Base-by-base conservation (phyloP, 2,329 filamentous ascomycete genomes). In the Penicillium occitanis region DNA sequence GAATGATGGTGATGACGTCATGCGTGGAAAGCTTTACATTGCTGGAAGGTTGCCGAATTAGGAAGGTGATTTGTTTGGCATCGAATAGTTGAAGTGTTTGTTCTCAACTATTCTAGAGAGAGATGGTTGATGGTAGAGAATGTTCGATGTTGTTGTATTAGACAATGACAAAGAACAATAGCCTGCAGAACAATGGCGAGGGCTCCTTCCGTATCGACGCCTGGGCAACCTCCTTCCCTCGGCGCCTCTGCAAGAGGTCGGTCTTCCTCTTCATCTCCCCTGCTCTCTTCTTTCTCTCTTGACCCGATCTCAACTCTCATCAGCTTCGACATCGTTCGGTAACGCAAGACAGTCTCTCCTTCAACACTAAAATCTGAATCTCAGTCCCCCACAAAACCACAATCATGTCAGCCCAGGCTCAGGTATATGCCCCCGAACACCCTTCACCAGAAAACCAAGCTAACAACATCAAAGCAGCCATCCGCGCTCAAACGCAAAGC, bases 401-500 rank as follows among this genome's bases (percentile, higher is more conserved):
- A 33, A 51, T 33, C 2, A 53, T 53, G 50, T 33, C 28, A 5
- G 11, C 25, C 7, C 28, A 33, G 5, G 50, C 25, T 33, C 50
- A n/a, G 14, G 50, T 53, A 53, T 3, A 3, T 33, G 7, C 13
- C 25, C 33, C 13, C 7, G 14, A 11, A 33, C 8, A 1, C 7
- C 30, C 2, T 3, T 28, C 1, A 22, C 14, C 11, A 30, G 8
- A 14, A 51, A 28, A 4, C 5, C 19, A 51, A 14, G 10, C 58
- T 61, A n/a, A 33, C 37, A 42, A 33, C 4, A 2, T 8, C 10
- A 25, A 48, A 22, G 25, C 35, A 61, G 37, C 6, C 30, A 1
- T 5, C 19, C 2, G 2, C 60, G 5, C 60, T 37, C 60, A 66
- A 66, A 37, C 65, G 65, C 42, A 66, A 66, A 57, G 65, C 65